Base-by-base conservation (phyloP, 495 filamentous ascomycete genomes). In the Hypoxylon trugodes region DNA sequence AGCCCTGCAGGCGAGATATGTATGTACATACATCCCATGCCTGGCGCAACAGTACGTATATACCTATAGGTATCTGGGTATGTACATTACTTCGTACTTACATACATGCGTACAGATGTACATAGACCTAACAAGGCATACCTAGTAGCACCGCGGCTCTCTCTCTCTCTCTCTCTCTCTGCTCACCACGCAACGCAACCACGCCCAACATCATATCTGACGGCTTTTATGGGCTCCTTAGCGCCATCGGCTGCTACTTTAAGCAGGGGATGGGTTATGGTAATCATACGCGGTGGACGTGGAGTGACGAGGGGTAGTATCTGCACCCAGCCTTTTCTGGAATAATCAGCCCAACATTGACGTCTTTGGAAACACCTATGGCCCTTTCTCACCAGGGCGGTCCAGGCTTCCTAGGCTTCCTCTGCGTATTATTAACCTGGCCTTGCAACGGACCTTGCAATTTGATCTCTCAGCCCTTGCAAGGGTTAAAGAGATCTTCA, bases 291-390 rank as follows among this genome's bases (percentile, higher is more conserved):
- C 53, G 53, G 64, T 67, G 51, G 57, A 67, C 64, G 64, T 61
- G 64, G 64, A 66, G 57, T 67, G 52, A 67, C 64, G 64, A 67
- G 64, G 64, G 64, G 64, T 67, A 67, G 64, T 48, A 61, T 67
- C 64, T 67, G 64, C 64, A 67, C 46, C 46, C 51, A 61, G 46
- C 64, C 58, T 67, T 41, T 67, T 67, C 47, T 53, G 64, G 64
- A 52, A 58, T 58, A 58, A 61, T 46, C 64, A 57, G 58, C 47
- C 64, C 53, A 59, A 67, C 57, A 52, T 61, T 67, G 64, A 67
- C 64, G 58, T 67, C 64, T 61, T 67, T 58, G 46, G 57, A 61
- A 67, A 61, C 58, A 58, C 63, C 37, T 66, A 66, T 50, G 52
- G 51, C 45, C n/a, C 42, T 61, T 42, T 54, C 57, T 61, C 50